Percentiles rank a stretch among this genome's conserved stretches.
phyloP scores from a whole-genome alignment of 495 filamentous ascomycete genomes.

The Clavariopsis aquatica region DNA sequence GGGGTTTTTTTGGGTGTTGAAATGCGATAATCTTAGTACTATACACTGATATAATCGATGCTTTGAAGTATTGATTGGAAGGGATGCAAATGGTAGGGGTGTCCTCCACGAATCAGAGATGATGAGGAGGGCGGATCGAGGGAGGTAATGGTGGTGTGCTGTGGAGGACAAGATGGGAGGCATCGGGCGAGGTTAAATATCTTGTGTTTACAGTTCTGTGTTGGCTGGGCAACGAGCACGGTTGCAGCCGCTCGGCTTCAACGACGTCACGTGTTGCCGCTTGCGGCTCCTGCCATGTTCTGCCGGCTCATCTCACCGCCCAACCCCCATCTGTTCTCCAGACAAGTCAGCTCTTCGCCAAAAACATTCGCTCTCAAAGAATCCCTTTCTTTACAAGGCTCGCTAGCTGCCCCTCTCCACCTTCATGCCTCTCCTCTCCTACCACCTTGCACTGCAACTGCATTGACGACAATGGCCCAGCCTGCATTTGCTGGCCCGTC shows the following conservation, averaged over 20 bases:
- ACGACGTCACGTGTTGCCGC: conserved; percentile 7
- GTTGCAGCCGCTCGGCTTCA: background rate
- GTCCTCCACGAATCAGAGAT: conserved; percentile 17
- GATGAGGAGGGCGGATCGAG: conserved; percentile 36
- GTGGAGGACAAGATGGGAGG: conserved; percentile 6
- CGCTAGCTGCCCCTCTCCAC: background rate
- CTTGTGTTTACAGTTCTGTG: conserved; percentile 29
- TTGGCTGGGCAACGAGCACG: conserved; percentile 23
- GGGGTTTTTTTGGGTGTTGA: conserved; percentile 29
- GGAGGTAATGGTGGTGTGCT: conserved; percentile 27
- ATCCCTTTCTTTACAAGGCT: background rate
- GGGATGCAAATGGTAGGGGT: conserved; percentile 39
- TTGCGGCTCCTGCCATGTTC: conserved; percentile 6
- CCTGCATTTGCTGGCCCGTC: conserved; percentile 15
- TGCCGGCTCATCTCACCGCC: conserved; percentile 16
- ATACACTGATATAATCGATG: conserved; percentile 39
- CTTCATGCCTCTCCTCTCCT: conserved; percentile 11
- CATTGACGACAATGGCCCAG: background rate
- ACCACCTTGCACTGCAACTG: background rate
- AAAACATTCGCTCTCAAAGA: conserved; percentile 11
- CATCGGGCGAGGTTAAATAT: conserved; percentile 19
- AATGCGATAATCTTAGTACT: conserved; percentile 35
- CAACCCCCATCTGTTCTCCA: background rate
- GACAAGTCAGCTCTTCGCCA: conserved; percentile 21
- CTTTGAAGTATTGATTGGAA: conserved; percentile 45